Conservation (phyloP, 2,329 filamentous ascomycete genomes). For the Cladosporium oxysporum region DNA sequence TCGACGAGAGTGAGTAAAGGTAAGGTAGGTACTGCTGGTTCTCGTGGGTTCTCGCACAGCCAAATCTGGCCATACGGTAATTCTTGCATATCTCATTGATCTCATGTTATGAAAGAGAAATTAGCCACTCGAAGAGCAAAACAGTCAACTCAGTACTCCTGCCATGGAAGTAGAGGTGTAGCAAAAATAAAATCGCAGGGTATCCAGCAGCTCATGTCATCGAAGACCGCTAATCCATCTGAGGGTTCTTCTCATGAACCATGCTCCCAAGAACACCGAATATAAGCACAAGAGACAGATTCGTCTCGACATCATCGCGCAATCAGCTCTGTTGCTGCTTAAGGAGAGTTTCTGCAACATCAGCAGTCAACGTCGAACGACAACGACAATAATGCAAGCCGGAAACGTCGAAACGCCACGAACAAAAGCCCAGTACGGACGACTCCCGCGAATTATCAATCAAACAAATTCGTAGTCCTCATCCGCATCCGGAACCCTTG, state of each 20-base stretch:
- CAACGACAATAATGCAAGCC: neutral
- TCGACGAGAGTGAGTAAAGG: neutral
- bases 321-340: neutral
- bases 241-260: constrained; percentile 21
- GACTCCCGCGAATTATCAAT: constrained; percentile 12
- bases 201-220: constrained; percentile 32
- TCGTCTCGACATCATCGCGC: neutral
- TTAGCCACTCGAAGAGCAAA: neutral
- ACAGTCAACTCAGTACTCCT: neutral
- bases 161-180: constrained; percentile 1
- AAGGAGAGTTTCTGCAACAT: neutral
- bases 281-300: neutral
- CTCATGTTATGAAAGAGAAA: neutral
- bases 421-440: neutral
- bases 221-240: constrained; percentile 27
- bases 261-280: constrained; percentile 16
- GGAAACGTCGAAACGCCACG: neutral
- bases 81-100: constrained; percentile 15
- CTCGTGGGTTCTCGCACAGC: neutral
- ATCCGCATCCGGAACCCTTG: constrained; percentile 29
- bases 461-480: constrained; percentile 42
- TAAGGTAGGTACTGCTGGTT: neutral
- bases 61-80: constrained; percentile 9
- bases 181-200: constrained; percentile 13
- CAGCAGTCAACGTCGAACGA: neutral